Evolutionary conservation across 2,329 filamentous ascomycete genomes (phyloP), one percentile per base, ranked within the genome.

Genomic region (Plectosphaerella sp.): DNA sequence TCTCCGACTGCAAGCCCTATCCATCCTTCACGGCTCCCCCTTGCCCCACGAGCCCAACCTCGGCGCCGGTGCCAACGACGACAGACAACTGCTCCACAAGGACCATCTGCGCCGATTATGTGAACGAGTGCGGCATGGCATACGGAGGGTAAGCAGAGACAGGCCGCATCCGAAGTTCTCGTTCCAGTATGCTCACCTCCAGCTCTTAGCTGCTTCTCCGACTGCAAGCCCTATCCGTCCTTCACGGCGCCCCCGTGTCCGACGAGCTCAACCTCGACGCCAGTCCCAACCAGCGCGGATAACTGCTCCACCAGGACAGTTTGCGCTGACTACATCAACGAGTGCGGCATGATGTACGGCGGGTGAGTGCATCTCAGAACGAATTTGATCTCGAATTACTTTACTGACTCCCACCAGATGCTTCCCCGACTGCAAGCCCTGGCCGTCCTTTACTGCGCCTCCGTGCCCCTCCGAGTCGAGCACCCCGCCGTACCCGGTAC

Each of bases 241-340:
- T 61, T 56, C 39, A 36, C 49, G 11, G 20, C 24, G 18, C 59
- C 58, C 5, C 48, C 57, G 2, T 60, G 59, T 53, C 48, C 52
- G n/a, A 18, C 50, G 8, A 37, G 20, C 20, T 28, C 14, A 20
- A 16, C 18, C 46, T 15, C 25, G 25, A 20, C 9, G n/a, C 12
- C 6, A 25, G 33, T 2, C 15, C 18, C 28, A 10, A 41, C 37
- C 5, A 36, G 28, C 33, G 35, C 45, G 12, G 56, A 57, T 25
- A 50, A 61, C 48, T 67, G 65, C 53, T 58, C 48, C 28, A 58
- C 55, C 4, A 60, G 59, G 4, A 65, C 50, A 15, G 46, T 59
- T 16, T 67, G 58, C 42, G 48, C 50, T 8, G 57, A 59, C 48
- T 54, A 54, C 35, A 50, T 58, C 28, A 51, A 60, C 42, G 53